Evolutionary conservation across 805 yeast species (phyloP), one percentile per base, ranked within the genome.

Genomic region (Yamadazyma nakazawae): DNA sequence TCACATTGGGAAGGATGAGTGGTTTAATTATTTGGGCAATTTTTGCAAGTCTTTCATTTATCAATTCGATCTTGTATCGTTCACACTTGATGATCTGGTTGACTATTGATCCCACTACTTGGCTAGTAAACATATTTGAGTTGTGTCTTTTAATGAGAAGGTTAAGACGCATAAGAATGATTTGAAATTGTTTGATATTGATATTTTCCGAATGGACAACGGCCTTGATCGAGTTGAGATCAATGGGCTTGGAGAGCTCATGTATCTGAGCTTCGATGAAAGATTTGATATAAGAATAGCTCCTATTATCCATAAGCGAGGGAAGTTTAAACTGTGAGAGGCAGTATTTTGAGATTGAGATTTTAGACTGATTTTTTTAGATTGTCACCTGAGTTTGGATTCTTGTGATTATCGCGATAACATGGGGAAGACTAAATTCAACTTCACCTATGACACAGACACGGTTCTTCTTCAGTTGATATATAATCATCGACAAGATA

Each of bases 71-170:
- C 42, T 66, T 62, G 24, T 60, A 57, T 31, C 57, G 55, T 46
- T 71, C 75, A 37, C 59, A 49, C 51, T 67, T 65, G 9, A 63
- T 34, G 13, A 70, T 54, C 48, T 71, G 75, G 48, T 63, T 71
- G 17, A 62, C 63, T 1, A 71, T 62, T 43, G 68, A 74, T 46
- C 62, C 61, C 4, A 61, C 55, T n/a, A 65, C 60, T 47, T 70
- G 71, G 28, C 57, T 47, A 24, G 55, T 49, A 56, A 63, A 68
- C 35, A 54, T 43, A 41, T 51, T 55, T 18, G 61, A 48, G 44
- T 64, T 62, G 50, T 65, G 68, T 12, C 71, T 48, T 39, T 57
- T 55, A 10, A 53, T 42, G 30, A 50, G 41, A 11, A 46, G 37
- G 36, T 51, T 53, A 31, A 54, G 40, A 21, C 47, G 43, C 39